Base-by-base conservation (phyloP, 352 stramenopile species). In the Phytophthora idaei region DNA sequence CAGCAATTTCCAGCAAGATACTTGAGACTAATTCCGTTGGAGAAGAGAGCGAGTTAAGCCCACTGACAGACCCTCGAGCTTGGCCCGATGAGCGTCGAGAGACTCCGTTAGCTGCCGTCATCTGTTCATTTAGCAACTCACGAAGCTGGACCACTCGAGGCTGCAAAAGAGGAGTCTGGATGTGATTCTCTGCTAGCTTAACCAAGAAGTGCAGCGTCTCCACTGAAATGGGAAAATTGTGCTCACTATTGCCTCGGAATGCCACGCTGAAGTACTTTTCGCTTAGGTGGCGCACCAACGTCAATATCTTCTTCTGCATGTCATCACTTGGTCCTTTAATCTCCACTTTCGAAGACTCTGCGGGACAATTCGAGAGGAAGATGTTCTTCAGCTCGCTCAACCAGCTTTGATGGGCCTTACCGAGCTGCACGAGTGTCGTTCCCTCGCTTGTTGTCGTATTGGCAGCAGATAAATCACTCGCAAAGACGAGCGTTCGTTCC, bases 241-340 rank as follows among this genome's bases (percentile, higher is more conserved):
- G 39, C 4, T 85, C 80, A 4, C 71, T 48, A 36, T 25, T 61
- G 5, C 45, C 65, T 1, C 71, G 69, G 2, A 85, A 58, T 14
- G 80, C 69, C 3, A 86, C 82, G 29, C 82, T 91, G 44, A 91
- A 91, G 54, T 91, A 85, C 47, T 91, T 91, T 36, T 91, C 82
- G 9, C 80, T 85, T 2, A 81, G 49, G 25, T 73, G 59, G 5
- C 65, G 77, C 15, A 86, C 21, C 44, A 72, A 32, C 5, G 10
- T 42, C 61, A 64, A 77, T 4, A 82, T 21, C 47, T 80, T 81
- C 29, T 73, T 76, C 17, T 74, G 73, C 0, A 57, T 51, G 0
- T 81, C 67, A 31, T 41, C 31, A 14, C 41, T 51, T 0, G 12
- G 11, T 39, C 11, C 17, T 37, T 4, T 28, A 21, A 5, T 37